Conservation (phyloP, 192 early-diverging fungal genomes). For the Martensiomyces pterosporus region DNA sequence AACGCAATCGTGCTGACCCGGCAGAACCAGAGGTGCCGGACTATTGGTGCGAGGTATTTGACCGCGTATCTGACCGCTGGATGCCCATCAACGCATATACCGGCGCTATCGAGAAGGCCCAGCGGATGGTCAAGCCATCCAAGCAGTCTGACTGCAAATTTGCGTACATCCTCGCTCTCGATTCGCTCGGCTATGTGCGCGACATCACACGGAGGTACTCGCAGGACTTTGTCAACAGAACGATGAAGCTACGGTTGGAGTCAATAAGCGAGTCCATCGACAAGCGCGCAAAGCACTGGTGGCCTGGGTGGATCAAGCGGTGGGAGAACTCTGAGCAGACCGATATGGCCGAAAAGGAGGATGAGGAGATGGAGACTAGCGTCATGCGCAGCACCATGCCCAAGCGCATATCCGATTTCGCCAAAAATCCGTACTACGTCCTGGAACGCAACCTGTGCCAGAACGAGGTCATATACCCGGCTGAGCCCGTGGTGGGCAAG, state of each 20-base stretch:
- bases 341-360: constrained; percentile 45
- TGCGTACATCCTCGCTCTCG: constrained; percentile 25
- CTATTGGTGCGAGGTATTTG: constrained; percentile 68
- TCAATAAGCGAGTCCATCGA: constrained; percentile 10
- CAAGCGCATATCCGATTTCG: constrained; percentile 69
- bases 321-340: constrained; percentile 15
- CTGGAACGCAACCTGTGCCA: constrained; percentile 81
- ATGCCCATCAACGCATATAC: constrained; percentile 36
- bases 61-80: constrained; percentile 52
- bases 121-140: constrained; percentile 2
- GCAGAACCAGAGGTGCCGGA: constrained; percentile 27
- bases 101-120: constrained; percentile 16
- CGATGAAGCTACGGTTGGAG: constrained; percentile 45
- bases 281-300: constrained; percentile 26
- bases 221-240: constrained; percentile 29
- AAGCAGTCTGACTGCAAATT: constrained; percentile 1
- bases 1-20: too few relatives aligned
- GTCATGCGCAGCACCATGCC: constrained; percentile 68
- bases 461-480: constrained; percentile 72
- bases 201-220: constrained; percentile 44
- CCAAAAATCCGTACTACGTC: constrained; percentile 72
- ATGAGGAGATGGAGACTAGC: constrained; percentile 42
- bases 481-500: constrained; percentile 64
- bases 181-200: constrained; percentile 9
- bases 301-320: constrained; percentile 35